These are phyloP conservation scores for Cymbidium sinense DNA, from an alignment of 106 monocot species.

Conservation along the genomic window DNA sequence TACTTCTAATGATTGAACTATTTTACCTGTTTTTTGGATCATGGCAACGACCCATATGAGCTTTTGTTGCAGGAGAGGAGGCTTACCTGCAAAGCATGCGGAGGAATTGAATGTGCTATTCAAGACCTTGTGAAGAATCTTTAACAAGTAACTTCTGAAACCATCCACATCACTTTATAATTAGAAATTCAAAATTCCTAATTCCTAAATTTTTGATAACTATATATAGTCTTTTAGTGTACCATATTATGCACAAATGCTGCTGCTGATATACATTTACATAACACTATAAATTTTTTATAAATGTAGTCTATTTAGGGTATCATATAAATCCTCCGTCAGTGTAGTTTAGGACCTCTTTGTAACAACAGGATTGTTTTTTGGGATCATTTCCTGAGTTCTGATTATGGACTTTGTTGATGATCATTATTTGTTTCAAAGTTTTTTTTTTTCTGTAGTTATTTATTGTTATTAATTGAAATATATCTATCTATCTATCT, in stretches of 20 bases:
- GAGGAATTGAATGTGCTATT: conserved; percentile 41
- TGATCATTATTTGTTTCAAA: too few species aligned
- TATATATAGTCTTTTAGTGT: neutral
- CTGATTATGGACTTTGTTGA: too few species aligned
- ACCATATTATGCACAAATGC: neutral
- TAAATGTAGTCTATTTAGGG: neutral
- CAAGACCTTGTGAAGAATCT: neutral
- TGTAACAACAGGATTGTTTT: too few species aligned
- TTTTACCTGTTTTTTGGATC: too few species aligned
- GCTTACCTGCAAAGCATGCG: conserved; percentile 40
- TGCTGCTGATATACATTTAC: neutral
- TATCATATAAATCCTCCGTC: neutral
- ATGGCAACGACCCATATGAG: too few species aligned
- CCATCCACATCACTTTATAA: neutral
- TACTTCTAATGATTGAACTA: too few species aligned
- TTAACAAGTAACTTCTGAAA: neutral
- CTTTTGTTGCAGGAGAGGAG: conserved; percentile 84
- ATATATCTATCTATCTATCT: too few species aligned
- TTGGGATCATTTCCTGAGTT: too few species aligned
- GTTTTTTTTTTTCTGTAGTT: too few species aligned
- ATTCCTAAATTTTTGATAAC: neutral
- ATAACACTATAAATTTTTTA: neutral
- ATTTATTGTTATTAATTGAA: too few species aligned
- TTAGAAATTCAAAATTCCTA: neutral
- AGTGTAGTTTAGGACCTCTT: too few species aligned